Base-by-base conservation (phyloP, 257 asterid species). In the Thymus quinquecostatus region DNA sequence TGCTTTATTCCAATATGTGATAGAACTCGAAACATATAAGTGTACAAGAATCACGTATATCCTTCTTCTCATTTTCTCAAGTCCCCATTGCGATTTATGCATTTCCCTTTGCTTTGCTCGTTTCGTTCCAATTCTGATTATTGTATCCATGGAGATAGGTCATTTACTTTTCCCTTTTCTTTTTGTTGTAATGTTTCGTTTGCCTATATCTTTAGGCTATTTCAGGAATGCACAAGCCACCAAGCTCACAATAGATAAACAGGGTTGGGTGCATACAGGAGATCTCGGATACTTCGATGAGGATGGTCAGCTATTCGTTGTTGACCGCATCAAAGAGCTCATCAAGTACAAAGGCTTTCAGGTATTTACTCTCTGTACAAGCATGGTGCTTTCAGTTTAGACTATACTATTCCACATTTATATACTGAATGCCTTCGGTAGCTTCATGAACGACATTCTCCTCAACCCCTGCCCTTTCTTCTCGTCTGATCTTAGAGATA, bases 191-290 rank as follows among this genome's bases (percentile, higher is more conserved):
- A 12, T 11, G 14, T 3, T 49, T 49, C 6, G 30, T 51, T 51
- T 21, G 21, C 21, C 21, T 21, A 21, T 21, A 21, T 71, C 41
- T 76, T 67, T 84, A 91, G 97, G 98, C 69, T 95, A 95, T 82
- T 87, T 83, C 84, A 86, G 86, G 72, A 95, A 95, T 70, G 80
- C 85, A 3, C 83, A 84, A 79, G 97, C 97, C 47, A 91, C 98
- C 27, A 81, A 87, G 77, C 96, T 86, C 61, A 89, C 97, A 2
- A 86, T 92, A 49, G 99, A 95, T 86, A 89, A 82, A 79, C 96
- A 86, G 56, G 91, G 96, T n/a, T 95, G 96, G 95, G 91, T 95
- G 13, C 98, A 87, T 66, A 91, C 99, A 0, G 99, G 99, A 69
- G 99, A 95, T 85, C 92, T 95, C 69, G 99, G 99, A 68, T 92